A percentile compares a stretch with the other conserved stretches of the same genome.
phyloP scores from a whole-genome alignment of 148 eudicot species.

The Rhododendron williamsianum region DNA sequence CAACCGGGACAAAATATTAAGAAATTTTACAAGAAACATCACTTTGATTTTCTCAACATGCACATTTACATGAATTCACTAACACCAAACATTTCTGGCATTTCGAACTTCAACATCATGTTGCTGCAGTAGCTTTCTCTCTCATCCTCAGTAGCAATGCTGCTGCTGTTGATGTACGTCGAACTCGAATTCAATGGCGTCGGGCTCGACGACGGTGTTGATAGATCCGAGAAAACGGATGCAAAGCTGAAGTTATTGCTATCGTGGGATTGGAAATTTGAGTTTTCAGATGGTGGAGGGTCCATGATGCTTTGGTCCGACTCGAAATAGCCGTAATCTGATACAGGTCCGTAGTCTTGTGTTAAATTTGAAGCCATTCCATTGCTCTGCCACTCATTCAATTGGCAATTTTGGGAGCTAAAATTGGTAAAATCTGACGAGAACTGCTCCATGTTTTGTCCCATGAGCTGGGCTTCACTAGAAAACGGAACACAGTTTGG shows the following conservation, averaged over 20 bases:
- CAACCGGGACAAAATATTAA: not conserved
- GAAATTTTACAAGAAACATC: constrained; percentile 6
- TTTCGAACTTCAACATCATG: constrained; percentile 56
- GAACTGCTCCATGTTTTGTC: constrained; percentile 38
- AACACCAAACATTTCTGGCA: constrained; percentile 52
- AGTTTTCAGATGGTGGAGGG: constrained; percentile 26
- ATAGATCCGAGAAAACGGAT: constrained; percentile 50
- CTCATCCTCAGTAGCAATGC: constrained; percentile 48
- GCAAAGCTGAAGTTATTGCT: constrained; percentile 38
- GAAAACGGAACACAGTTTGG: constrained; percentile 27
- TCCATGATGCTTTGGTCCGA: constrained; percentile 30
- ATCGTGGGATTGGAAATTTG: constrained; percentile 25
- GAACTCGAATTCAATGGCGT: constrained; percentile 56
- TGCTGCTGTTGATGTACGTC: constrained; percentile 30
- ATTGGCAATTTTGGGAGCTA: constrained; percentile 26
- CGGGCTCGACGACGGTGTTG: constrained; percentile 70
- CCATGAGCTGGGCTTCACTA: constrained; percentile 41
- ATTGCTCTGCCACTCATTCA: constrained; percentile 42
- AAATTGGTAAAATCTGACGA: constrained; percentile 26
- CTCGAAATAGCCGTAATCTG: constrained; percentile 34
- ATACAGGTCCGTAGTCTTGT: constrained; percentile 17
- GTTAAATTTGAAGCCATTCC: constrained; percentile 13
- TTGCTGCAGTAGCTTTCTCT: constrained; percentile 69
- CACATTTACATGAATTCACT: constrained; percentile 41
- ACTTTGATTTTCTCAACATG: not conserved